Evolutionary conservation across 352 stramenopile genomes (phyloP), one percentile per base, ranked within the genome.

Genomic region (Phytophthora hybrid): DNA sequence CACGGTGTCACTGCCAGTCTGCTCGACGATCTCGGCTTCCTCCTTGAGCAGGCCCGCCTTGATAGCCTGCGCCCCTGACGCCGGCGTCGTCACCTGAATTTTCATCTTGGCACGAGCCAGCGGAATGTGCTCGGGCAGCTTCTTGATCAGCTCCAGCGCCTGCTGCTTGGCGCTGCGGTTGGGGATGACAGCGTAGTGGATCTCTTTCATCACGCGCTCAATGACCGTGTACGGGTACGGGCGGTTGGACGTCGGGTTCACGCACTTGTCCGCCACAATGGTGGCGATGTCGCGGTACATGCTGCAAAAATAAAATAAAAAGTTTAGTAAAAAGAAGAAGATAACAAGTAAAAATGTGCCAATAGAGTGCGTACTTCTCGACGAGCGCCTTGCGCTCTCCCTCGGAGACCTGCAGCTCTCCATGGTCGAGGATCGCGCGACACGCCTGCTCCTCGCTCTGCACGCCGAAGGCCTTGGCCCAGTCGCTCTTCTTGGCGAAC

Each of bases 31-130:
- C 63, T 93, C 79, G 9, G 88, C 87, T 6, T 81, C 77, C 71
- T 95, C 82, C 52, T 92, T 87, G 0, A 84, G 63, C 60, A 95
- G n/a, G 6, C 70, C 81, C 0, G 78, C 69, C 69, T 93, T 92
- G 55, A 94, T 93, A 19, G 69, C 70, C 37, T 92, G 81, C 23
- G 68, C 81, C 49, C 77, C 86, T 0, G 70, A 73, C 4, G 73
- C 46, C 3, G 92, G 80, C 0, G 89, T 83, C 18, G 93, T 86
- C 23, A 97, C 83, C 68, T 92, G 85, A 51, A 99, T 88, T 78
- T 98, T 94, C 98, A 99, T 99, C 76, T 99, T 99, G 21, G 98
- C 97, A 49, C 98, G 87, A 59, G 97, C 92, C 69, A 99, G 97
- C 18, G 96, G 93, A 72, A 99, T 96, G 53, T 98, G 87, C 31